Percentiles rank a stretch among this genome's conserved stretches.
Conservation (phyloP, 2,329 filamentous ascomycete genomes). For the Verruconis gallopava region DNA sequence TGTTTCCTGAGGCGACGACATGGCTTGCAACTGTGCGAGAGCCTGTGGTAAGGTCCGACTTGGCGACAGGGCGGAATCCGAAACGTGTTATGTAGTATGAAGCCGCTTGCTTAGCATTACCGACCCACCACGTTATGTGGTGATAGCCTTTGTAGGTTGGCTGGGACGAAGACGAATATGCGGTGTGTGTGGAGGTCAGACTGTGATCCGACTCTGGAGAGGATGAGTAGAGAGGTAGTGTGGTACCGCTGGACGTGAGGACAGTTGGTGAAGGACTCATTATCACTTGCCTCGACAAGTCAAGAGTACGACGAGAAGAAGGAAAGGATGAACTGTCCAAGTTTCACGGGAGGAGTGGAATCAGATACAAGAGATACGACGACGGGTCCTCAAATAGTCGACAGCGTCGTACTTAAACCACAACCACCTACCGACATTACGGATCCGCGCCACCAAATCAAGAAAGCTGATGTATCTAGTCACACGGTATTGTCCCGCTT, state of each 20-base stretch:
- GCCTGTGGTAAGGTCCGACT: conserved; percentile 79
- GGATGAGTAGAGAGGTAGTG: conserved; percentile 11
- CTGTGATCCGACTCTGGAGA: conserved; percentile 6
- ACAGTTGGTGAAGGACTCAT: conserved; percentile 1
- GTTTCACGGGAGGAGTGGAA: too few relatives aligned
- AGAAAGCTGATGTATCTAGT: too few relatives aligned
- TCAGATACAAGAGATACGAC: too few relatives aligned
- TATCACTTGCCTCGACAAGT: too few relatives aligned
- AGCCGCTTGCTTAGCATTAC: conserved; percentile 91
- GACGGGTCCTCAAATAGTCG: too few relatives aligned
- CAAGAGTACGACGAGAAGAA: too few relatives aligned
- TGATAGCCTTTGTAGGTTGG: conserved; percentile 70
- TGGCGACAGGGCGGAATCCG: conserved; percentile 72
- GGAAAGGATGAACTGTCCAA: too few relatives aligned
- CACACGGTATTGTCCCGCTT: too few relatives aligned
- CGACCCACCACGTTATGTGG: conserved; percentile 91
- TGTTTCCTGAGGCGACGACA: conserved; percentile 62
- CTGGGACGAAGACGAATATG: conserved; percentile 38
- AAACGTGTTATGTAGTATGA: conserved; percentile 79
- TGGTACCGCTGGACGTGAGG: conserved; percentile 15
- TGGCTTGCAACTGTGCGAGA: conserved; percentile 70
- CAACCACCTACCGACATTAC: too few relatives aligned
- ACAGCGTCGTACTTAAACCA: too few relatives aligned
- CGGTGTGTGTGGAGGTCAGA: conserved; percentile 25
- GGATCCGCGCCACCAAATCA: too few relatives aligned